Evolutionary conservation across 495 filamentous ascomycete species (phyloP).

Genomic region (Oidiodendron maius): DNA sequence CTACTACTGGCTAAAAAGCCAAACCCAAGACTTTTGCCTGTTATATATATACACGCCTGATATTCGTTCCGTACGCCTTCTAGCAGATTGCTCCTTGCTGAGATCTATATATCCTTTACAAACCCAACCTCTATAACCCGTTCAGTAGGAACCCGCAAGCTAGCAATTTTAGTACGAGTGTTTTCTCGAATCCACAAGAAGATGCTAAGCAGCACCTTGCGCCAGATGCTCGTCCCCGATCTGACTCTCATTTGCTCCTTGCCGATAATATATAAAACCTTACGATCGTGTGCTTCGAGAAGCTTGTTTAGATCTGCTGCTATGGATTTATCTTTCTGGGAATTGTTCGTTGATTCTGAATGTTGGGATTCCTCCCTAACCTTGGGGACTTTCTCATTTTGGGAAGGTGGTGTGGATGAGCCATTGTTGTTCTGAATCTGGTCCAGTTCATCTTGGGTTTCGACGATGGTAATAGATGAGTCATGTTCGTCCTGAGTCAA

Average conservation of each 20-base stretch:
- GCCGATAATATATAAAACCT: conserved; percentile 64
- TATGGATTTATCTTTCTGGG: too few relatives aligned
- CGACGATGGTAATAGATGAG: background rate
- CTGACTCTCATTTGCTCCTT: conserved; percentile 63
- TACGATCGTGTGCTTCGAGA: conserved; percentile 42
- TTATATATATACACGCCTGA: too few relatives aligned
- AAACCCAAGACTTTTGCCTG: too few relatives aligned
- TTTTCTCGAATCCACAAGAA: conserved; percentile 67
- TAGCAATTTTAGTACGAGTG: conserved; percentile 54
- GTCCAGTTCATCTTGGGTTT: background rate
- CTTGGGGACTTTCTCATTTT: too few relatives aligned
- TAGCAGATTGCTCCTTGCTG: too few relatives aligned
- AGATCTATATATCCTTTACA: conserved; percentile 62
- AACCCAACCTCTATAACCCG: conserved; percentile 66
- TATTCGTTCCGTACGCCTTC: too few relatives aligned
- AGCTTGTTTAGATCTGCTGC: conserved; percentile 3
- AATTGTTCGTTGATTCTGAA: too few relatives aligned
- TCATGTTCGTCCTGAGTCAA: too few relatives aligned
- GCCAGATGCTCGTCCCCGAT: conserved; percentile 31
- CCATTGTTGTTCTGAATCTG: conserved; percentile 1
- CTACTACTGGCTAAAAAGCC: too few relatives aligned
- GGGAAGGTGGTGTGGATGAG: too few relatives aligned
- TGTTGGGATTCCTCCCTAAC: too few relatives aligned
- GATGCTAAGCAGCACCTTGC: conserved; percentile 40
- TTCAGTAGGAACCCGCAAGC: conserved; percentile 52